Evolutionary conservation across 129 eudicot species (phyloP).

Genomic region (Chrysanthemum makinoi): DNA sequence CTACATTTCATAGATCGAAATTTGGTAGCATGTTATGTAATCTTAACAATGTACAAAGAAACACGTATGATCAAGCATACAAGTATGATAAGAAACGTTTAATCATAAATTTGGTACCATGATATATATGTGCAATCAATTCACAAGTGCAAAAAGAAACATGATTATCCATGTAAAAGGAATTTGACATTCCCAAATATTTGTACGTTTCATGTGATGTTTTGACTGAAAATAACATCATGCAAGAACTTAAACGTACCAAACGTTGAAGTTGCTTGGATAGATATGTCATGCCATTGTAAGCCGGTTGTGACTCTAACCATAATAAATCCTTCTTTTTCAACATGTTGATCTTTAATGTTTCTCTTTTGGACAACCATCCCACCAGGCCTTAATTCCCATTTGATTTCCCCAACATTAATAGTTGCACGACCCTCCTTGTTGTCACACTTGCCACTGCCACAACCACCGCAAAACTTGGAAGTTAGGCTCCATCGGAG

Average conservation of each 20-base stretch:
- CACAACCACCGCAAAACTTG: conserved; percentile 39
- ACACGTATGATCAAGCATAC: neutral
- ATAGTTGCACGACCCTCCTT: conserved; percentile 20
- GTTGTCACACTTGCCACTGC: conserved; percentile 17
- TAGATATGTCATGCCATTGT: conserved; percentile 57
- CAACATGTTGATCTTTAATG: conserved; percentile 24
- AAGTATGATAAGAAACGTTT: neutral
- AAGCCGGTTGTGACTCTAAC: conserved; percentile 63
- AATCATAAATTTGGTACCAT: neutral
- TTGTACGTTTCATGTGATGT: neutral
- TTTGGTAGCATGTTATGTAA: neutral
- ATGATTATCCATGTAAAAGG: neutral
- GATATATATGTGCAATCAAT: neutral
- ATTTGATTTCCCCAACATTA: conserved; percentile 52
- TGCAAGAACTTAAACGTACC: conserved; percentile 37
- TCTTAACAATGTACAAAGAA: neutral
- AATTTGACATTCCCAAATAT: neutral
- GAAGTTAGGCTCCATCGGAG: conserved; percentile 56
- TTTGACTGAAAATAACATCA: neutral
- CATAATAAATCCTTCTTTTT: conserved; percentile 43
- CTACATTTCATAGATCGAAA: neutral
- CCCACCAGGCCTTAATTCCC: conserved; percentile 83
- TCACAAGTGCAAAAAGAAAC: conserved; percentile 16
- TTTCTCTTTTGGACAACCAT: conserved; percentile 87
- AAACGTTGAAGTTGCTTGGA: conserved; percentile 74